These are phyloP conservation scores for Metschnikowia kunwiensis DNA, from an alignment of 805 yeast species.

Conservation along the genomic window DNA sequence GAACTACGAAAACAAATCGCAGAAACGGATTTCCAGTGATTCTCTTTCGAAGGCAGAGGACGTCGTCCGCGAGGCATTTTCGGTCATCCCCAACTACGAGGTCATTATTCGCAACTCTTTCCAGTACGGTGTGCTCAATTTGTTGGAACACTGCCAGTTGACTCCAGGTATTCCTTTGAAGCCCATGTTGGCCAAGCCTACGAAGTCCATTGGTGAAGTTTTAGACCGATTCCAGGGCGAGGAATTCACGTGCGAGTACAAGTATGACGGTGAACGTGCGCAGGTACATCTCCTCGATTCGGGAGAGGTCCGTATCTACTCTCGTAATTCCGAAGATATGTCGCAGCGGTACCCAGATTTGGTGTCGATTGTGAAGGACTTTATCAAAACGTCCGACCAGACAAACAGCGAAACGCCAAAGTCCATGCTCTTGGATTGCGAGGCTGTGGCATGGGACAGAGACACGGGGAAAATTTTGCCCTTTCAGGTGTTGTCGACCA, in stretches of 20 bases:
- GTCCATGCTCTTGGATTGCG: conserved; percentile 84
- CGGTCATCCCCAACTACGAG: conserved; percentile 89
- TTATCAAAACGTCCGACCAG: conserved; percentile 36
- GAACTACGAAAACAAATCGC: conserved; percentile 46
- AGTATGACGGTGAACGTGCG: conserved; percentile 97
- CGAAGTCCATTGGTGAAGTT: conserved; percentile 89
- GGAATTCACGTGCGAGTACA: conserved; percentile 91
- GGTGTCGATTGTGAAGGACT: conserved; percentile 61
- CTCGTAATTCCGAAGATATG: conserved; percentile 97
- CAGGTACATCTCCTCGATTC: conserved; percentile 75
- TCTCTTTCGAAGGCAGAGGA: conserved; percentile 66
- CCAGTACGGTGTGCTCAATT: conserved; percentile 61
- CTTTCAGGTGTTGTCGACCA: conserved; percentile 86
- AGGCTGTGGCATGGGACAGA: conserved; percentile 96
- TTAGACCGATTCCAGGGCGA: conserved; percentile 83
- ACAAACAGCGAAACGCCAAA: conserved; percentile 26
- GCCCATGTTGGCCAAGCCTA: conserved; percentile 98
- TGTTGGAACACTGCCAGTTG: conserved; percentile 66
- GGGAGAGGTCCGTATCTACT: conserved; percentile 73
- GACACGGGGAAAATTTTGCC: conserved; percentile 78
- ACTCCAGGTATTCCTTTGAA: conserved; percentile 93
- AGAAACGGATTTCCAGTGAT: conserved; percentile 35
- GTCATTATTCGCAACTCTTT: conserved; percentile 64
- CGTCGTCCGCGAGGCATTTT: conserved; percentile 76
- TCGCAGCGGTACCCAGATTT: conserved; percentile 93